Conservation (phyloP, 176 grass and related monocot genomes). For the Avena sativa region DNA sequence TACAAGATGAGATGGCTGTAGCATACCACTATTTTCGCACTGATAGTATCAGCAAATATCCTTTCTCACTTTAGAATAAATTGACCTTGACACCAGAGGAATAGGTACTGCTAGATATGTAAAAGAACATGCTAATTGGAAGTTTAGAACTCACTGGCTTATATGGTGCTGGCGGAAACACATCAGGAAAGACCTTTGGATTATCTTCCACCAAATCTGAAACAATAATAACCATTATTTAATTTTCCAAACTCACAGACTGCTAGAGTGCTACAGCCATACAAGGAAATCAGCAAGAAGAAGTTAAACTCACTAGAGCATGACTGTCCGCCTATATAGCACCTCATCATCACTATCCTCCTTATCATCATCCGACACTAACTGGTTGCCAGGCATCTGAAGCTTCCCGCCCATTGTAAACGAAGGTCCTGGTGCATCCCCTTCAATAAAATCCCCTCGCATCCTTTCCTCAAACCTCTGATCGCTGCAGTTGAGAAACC, state of each 20-base stretch:
- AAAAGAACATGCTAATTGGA: slow-evolving; percentile 1
- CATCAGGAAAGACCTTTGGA: background rate
- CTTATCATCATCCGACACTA: slow-evolving; percentile 69
- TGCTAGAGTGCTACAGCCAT: background rate
- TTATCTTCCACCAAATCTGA: slow-evolving; percentile 41
- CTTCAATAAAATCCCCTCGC: slow-evolving; percentile 84
- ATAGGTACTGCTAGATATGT: background rate
- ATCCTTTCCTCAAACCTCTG: slow-evolving; percentile 90
- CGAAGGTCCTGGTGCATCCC: slow-evolving; percentile 71
- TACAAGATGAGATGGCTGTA: background rate
- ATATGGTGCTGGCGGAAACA: background rate
- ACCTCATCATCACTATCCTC: slow-evolving; percentile 88
- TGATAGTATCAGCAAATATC: background rate
- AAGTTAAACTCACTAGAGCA: slow-evolving; percentile 71
- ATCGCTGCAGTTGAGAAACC: slow-evolving; percentile 97
- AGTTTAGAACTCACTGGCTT: slow-evolving; percentile 46
- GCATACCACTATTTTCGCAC: background rate
- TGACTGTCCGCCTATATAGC: slow-evolving; percentile 86
- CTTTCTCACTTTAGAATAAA: background rate
- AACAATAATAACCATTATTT: background rate
- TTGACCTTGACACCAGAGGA: background rate
- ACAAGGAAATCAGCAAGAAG: slow-evolving; percentile 20
- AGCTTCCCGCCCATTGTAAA: slow-evolving; percentile 94
- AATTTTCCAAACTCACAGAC: background rate
- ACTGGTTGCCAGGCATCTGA: slow-evolving; percentile 72